Evolutionary conservation across 1,284 basidiomycete species (phyloP).

Genomic region (Tilletia caries): DNA sequence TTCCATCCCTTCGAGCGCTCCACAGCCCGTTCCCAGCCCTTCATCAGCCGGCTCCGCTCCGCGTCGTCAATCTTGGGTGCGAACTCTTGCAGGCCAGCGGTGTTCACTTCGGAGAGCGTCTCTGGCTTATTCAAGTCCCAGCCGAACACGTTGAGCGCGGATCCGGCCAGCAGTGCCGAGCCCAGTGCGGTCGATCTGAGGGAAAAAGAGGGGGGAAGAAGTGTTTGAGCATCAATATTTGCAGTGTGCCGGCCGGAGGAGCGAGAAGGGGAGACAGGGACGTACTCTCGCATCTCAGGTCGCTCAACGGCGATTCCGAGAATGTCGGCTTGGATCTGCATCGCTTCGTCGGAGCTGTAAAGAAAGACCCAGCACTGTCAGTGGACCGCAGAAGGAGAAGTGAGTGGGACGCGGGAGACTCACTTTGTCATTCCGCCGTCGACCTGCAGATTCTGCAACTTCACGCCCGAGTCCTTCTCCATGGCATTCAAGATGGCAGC

Average conservation of each 20-base stretch:
- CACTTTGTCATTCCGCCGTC: constrained; percentile 64
- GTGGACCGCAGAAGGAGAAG: background rate
- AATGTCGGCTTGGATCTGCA: constrained; percentile 88
- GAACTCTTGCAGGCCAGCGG: constrained; percentile 73
- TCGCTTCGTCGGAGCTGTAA: constrained; percentile 63
- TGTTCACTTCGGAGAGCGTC: constrained; percentile 84
- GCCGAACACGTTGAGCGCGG: constrained; percentile 83
- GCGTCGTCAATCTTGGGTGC: constrained; percentile 62
- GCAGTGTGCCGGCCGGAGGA: too few species aligned
- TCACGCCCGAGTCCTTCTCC: constrained; percentile 71
- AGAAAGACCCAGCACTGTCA: background rate
- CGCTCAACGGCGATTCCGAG: constrained; percentile 86
- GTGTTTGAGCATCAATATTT: background rate
- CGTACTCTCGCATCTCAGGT: constrained; percentile 89
- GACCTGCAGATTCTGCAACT: constrained; percentile 79
- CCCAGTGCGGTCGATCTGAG: constrained; percentile 85
- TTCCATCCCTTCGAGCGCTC: constrained; percentile 43
- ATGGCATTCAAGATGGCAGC: constrained; percentile 91
- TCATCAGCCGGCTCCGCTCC: constrained; percentile 50
- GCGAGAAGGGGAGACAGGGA: constrained; percentile 13
- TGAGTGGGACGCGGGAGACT: background rate
- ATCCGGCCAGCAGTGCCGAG: constrained; percentile 90
- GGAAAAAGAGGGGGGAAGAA: background rate
- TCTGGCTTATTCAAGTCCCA: constrained; percentile 85
- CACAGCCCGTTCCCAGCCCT: constrained; percentile 46